phyloP scores from a whole-genome alignment of 176 grass and related monocot genomes.

The Triticum monococcum region DNA sequence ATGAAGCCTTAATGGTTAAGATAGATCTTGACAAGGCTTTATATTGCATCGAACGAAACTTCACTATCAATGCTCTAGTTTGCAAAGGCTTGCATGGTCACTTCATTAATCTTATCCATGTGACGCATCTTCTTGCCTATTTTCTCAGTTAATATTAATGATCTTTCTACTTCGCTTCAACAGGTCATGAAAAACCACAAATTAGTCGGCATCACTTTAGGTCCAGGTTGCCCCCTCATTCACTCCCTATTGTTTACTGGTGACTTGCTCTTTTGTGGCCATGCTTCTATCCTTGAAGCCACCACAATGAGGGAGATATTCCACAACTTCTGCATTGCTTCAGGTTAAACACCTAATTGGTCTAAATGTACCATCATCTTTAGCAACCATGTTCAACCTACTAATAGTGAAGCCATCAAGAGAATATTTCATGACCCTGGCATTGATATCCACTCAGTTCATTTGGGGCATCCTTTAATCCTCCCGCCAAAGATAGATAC shows the following conservation, averaged over 20 bases:
- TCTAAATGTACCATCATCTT: background rate
- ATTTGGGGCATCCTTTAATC: no score
- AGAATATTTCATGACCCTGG: background rate
- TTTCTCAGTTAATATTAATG: background rate
- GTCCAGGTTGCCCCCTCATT: no score
- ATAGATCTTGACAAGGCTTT: background rate
- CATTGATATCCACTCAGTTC: background rate
- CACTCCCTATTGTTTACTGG: no score
- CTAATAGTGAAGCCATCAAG: background rate
- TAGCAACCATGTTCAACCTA: background rate
- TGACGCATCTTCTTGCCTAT: background rate
- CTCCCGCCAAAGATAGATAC: no score
- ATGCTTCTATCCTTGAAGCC: no score
- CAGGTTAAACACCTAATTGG: background rate
- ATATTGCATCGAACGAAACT: background rate
- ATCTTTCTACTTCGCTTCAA: background rate
- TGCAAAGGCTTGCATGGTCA: background rate
- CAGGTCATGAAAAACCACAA: background rate
- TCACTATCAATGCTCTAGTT: background rate
- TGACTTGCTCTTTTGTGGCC: no score
- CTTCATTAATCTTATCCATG: background rate
- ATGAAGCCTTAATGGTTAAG: background rate
- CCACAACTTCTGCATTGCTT: background rate
- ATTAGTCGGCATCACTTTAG: background rate
- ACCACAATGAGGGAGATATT: no score